These are phyloP conservation scores for Malus hybrid DNA, from an alignment of 331 rosid genomes.

Conservation along the genomic window DNA sequence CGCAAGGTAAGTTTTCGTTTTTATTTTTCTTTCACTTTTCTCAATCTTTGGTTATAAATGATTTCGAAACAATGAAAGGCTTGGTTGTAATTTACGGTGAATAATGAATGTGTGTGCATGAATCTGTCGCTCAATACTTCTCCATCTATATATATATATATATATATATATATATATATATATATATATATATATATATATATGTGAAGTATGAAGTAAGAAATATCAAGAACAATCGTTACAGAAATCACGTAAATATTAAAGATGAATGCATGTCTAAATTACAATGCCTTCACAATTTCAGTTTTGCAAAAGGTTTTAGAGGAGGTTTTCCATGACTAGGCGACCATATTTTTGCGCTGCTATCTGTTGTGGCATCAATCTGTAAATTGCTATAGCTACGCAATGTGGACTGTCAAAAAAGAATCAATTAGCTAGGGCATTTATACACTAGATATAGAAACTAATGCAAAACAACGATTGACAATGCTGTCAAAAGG, in stretches of 20 bases:
- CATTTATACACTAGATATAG: neutral
- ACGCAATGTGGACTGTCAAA: neutral
- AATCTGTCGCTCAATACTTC: too few relatives aligned
- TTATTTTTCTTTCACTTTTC: neutral
- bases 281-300: neutral
- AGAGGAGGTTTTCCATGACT: neutral
- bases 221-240: neutral
- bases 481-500: neutral
- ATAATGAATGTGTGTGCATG: too few relatives aligned
- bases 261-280: neutral
- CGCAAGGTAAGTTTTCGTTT: slow-evolving; percentile 27
- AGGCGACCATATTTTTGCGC: neutral
- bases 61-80: too few relatives aligned
- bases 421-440: neutral
- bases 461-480: neutral
- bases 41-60: neutral
- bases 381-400: neutral
- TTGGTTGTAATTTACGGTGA: too few relatives aligned
- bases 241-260: neutral
- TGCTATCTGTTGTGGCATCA: neutral
- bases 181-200: too few relatives aligned
- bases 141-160: too few relatives aligned
- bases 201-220: neutral
- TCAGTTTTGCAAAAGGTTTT: neutral
- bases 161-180: too few relatives aligned